Evolutionary conservation across 2,329 filamentous ascomycete species (phyloP).

Genomic region (Xylaria sp.): DNA sequence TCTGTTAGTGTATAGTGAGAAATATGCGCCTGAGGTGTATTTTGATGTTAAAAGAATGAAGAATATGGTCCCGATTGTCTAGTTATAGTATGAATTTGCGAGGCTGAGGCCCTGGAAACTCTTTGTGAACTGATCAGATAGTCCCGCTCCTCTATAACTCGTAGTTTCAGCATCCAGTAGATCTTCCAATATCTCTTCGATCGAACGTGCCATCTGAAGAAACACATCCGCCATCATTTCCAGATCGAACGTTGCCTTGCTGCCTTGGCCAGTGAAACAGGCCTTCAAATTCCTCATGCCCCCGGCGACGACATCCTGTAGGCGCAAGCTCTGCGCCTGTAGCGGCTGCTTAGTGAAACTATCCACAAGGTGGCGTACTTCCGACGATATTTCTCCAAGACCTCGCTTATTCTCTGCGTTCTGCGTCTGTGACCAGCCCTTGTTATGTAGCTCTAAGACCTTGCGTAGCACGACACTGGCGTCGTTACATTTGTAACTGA

Average conservation of each 20-base stretch:
- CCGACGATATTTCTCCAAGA: neutral
- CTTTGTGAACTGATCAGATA: neutral
- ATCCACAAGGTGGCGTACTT: neutral
- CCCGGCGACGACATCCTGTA: neutral
- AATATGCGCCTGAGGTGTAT: no score
- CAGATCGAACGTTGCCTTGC: neutral
- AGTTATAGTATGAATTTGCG: neutral
- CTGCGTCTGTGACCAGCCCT: neutral
- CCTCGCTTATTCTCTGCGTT: neutral
- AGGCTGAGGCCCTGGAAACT: neutral
- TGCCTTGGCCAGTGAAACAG: neutral
- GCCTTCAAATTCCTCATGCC: neutral
- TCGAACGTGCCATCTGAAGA: slow-evolving; percentile 23
- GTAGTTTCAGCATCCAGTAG: slow-evolving; percentile 8
- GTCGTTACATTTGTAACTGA: slow-evolving; percentile 28
- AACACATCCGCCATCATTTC: slow-evolving; percentile 19
- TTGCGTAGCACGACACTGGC: slow-evolving; percentile 15
- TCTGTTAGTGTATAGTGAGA: no score
- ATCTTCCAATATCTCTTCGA: slow-evolving; percentile 18
- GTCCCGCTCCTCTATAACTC: neutral
- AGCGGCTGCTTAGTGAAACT: neutral
- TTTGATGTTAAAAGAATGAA: neutral
- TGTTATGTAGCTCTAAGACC: neutral
- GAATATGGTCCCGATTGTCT: neutral
- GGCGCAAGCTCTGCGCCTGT: neutral